Conservation (phyloP, 2,329 filamentous ascomycete species). For the Cyclaneusma minus region DNA sequence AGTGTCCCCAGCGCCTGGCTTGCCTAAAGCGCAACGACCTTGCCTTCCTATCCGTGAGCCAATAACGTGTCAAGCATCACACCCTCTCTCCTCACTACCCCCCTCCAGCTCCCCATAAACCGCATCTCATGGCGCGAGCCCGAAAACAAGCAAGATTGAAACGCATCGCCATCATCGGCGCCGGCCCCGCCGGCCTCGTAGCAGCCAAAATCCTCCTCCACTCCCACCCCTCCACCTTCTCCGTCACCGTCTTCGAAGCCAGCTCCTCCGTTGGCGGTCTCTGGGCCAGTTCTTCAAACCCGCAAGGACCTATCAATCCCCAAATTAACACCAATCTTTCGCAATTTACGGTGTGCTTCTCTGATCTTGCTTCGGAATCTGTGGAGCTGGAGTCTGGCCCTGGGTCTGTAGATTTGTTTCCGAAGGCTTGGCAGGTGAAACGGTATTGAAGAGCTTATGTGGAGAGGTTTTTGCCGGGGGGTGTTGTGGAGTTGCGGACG, state of each 20-base stretch:
- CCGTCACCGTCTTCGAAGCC: conserved; percentile 4
- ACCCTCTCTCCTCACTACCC: too few species aligned
- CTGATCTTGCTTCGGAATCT: conserved; percentile 4
- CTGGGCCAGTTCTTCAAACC: conserved; percentile 4
- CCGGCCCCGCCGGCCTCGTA: conserved; percentile 6
- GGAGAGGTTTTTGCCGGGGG: conserved; percentile 2
- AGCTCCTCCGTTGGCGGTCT: conserved; percentile 3
- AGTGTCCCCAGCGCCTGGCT: too few species aligned
- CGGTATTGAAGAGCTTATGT: too few species aligned
- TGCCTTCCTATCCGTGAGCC: too few species aligned
- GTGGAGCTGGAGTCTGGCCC: conserved; percentile 2
- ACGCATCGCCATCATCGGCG: conserved; percentile 5
- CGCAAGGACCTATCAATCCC: conserved; percentile 3
- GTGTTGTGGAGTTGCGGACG: background rate
- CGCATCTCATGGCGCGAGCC: too few species aligned
- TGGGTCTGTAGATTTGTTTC: conserved; percentile 1
- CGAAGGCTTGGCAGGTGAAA: conserved; percentile 3
- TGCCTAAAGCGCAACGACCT: too few species aligned
- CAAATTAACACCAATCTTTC: conserved; percentile 5
- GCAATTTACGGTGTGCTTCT: conserved; percentile 6
- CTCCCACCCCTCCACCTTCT: conserved; percentile 2
- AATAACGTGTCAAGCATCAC: too few species aligned
- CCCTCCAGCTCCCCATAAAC: too few species aligned
- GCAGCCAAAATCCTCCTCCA: conserved; percentile 5
- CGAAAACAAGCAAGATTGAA: too few species aligned